A percentile compares a stretch with the other conserved stretches of the same genome.
Evolutionary conservation across 179 eudicot genomes (phyloP).

Genomic region (Amaranthus tricolor): DNA sequence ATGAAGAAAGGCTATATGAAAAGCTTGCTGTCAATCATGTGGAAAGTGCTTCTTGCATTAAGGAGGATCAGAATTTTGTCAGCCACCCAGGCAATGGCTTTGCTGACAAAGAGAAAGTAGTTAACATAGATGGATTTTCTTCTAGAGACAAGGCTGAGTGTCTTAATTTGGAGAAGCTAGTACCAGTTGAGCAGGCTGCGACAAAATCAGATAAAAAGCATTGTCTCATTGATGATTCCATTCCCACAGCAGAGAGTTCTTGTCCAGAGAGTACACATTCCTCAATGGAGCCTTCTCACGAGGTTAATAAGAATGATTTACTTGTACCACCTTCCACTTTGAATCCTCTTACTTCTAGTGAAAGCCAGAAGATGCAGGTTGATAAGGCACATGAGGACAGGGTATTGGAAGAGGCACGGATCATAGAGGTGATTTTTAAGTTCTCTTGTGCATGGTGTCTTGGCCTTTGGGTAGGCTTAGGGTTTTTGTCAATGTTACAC

Average conservation of each 20-base stretch:
- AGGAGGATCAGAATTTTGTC: constrained; percentile 29
- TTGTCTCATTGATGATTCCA: constrained; percentile 24
- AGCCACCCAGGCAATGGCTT: constrained; percentile 39
- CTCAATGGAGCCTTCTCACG: constrained; percentile 33
- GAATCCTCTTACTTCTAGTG: constrained; percentile 42
- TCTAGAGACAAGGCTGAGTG: constrained; percentile 34
- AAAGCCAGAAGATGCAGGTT: constrained; percentile 34
- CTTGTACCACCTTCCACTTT: constrained; percentile 33
- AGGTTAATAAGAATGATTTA: constrained; percentile 28
- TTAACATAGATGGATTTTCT: constrained; percentile 30
- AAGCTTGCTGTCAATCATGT: constrained; percentile 33
- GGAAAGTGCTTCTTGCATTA: constrained; percentile 30
- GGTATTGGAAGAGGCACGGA: constrained; percentile 79
- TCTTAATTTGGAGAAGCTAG: constrained; percentile 31
- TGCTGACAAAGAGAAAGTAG: constrained; percentile 32
- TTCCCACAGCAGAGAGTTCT: constrained; percentile 31
- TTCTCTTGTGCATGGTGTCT: constrained; percentile 11
- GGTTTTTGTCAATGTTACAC: background rate
- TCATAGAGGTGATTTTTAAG: constrained; percentile 59
- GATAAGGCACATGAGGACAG: constrained; percentile 71
- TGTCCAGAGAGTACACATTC: constrained; percentile 30
- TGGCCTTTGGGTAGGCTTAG: constrained; percentile 9
- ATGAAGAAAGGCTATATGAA: constrained; percentile 34
- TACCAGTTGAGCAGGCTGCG: constrained; percentile 28
- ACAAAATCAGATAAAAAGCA: constrained; percentile 35